Evolutionary conservation across 345 rosid species (phyloP), one percentile per base, ranked within the genome.

Genomic region (Linum usitatissimum): DNA sequence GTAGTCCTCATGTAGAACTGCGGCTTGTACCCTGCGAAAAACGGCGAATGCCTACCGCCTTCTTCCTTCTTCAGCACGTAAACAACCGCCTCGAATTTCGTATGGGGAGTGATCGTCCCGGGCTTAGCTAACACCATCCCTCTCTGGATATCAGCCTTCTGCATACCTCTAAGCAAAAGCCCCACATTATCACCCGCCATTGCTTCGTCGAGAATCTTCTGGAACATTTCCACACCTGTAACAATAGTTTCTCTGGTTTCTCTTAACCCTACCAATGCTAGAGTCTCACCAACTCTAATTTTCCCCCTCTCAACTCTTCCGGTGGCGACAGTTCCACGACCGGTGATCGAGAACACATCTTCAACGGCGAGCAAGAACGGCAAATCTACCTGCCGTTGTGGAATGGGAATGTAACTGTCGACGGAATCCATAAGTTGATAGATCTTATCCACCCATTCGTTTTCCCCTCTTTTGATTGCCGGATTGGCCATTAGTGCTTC

Each of bases 51-150:
- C 83, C 95, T 83, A 6, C 99, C 96, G 6, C 96, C 95, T 77
- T 94, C 99, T 67, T 90, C 97, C 82, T 94, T 94, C 93, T 88
- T 88, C 91, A 90, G 76, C 65, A 94, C 96, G 66, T 90, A 90
- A 20, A 85, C 93, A 69, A 90, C 78, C 0, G 93, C 91, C 3
- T 51, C 62, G 48, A 90, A 84, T 70, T 94, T 88, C 2, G 89
- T 82, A 60, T 86, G 96, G 0, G 99, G 95, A 9, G 86, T 86
- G 34, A 94, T 88, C 0, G 91, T 73, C 15, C 91, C 91, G 0
- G 93, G 93, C 75, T 90, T 94, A 55, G 96, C 83, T 73, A 94
- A 80, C 59, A 90, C 96, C 99, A 93, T 93, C 68, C 97, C 99
- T 77, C 96, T 82, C 74, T 90, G 90, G 55, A 90, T 87, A 66